Conservation (phyloP, 208 protist genomes). For the Wallacemonas rigidus region DNA sequence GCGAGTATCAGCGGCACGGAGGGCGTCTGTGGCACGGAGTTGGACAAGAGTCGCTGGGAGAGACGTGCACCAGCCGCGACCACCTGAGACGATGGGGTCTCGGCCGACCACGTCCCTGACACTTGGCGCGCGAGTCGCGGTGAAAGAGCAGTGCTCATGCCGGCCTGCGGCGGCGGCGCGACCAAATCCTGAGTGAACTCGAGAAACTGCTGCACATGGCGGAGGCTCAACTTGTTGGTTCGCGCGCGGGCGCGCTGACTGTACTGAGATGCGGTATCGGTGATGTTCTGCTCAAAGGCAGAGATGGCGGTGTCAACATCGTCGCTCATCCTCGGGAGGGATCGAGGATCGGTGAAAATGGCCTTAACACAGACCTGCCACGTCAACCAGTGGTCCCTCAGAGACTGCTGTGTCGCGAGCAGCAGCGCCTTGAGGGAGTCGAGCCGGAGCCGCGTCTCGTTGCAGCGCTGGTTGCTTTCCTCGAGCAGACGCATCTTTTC, state of each 20-base stretch:
- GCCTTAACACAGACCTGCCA: constrained; percentile 58
- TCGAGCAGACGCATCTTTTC: constrained; percentile 71
- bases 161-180: not conserved
- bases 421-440: constrained; percentile 56
- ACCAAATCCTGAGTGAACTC: constrained; percentile 29
- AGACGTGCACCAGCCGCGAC: not conserved
- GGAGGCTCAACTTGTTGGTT: constrained; percentile 51
- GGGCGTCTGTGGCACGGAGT: not conserved
- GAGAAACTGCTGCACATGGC: constrained; percentile 60
- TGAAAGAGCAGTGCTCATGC: no score
- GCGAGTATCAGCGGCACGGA: constrained; percentile 24
- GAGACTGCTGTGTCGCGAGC: constrained; percentile 51
- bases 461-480: constrained; percentile 36
- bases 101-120: not conserved
- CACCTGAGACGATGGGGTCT: not conserved
- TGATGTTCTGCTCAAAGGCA: constrained; percentile 75
- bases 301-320: constrained; percentile 28
- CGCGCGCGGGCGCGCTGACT: constrained; percentile 54
- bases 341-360: constrained; percentile 69
- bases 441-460: constrained; percentile 48
- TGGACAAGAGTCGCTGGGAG: constrained; percentile 1
- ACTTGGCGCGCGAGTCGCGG: not conserved
- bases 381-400: constrained; percentile 65
- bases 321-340: constrained; percentile 32
- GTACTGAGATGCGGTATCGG: constrained; percentile 69